Evolutionary conservation across 495 filamentous ascomycete species (phyloP).

Genomic region (Apiosordaria backusii): DNA sequence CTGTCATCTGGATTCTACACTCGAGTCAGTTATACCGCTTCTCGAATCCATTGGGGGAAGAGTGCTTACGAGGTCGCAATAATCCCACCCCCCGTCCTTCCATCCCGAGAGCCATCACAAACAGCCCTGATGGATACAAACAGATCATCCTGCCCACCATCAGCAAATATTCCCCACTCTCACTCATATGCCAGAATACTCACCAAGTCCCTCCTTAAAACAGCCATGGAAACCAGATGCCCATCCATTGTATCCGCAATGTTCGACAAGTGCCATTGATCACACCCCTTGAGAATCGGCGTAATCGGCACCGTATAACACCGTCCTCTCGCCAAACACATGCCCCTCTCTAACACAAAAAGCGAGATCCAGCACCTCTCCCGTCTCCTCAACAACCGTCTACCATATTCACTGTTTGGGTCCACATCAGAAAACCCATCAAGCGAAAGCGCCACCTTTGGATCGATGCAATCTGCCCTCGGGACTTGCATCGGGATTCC

Average conservation of each 20-base stretch:
- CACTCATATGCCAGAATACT: conserved; percentile 12
- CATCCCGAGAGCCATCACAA: conserved; percentile 54
- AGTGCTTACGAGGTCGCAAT: conserved; percentile 54
- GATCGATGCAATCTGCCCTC: conserved; percentile 63
- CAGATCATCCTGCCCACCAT: conserved; percentile 50
- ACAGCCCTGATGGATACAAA: conserved; percentile 58
- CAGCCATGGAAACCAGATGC: conserved; percentile 64
- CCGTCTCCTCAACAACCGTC: conserved; percentile 57
- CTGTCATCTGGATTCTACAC: conserved; percentile 54
- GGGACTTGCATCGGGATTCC: conserved; percentile 37
- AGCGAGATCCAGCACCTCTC: conserved; percentile 69
- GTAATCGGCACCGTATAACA: conserved; percentile 64
- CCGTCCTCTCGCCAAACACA: conserved; percentile 65
- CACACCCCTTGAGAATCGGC: conserved; percentile 60
- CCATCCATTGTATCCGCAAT: conserved; percentile 65
- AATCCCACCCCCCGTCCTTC: conserved; percentile 46
- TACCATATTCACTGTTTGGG: conserved; percentile 55
- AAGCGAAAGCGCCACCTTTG: conserved; percentile 58
- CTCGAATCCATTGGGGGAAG: neutral
- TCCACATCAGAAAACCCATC: conserved; percentile 65
- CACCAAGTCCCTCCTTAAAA: conserved; percentile 64
- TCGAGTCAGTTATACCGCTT: neutral
- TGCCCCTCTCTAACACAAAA: conserved; percentile 64
- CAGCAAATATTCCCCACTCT: conserved; percentile 2
- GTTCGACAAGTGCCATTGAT: conserved; percentile 61